Percentiles rank a stretch among this genome's conserved stretches.
Evolutionary conservation across 257 asterid species (phyloP).

Genomic region (Nicotiana knightiana): DNA sequence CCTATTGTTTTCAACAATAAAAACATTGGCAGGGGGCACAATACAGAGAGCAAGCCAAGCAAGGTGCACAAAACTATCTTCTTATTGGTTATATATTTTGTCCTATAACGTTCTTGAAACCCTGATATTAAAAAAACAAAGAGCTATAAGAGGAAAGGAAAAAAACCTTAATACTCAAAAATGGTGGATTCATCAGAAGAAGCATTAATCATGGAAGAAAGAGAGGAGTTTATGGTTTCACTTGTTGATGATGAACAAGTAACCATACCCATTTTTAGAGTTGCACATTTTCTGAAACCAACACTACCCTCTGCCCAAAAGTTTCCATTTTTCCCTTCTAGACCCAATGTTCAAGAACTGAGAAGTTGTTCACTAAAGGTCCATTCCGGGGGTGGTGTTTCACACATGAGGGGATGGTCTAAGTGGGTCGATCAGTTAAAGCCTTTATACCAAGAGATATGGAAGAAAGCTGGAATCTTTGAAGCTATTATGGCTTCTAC

Average conservation of each 20-base stretch:
- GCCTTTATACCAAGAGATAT: constrained; percentile 8
- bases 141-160: neutral
- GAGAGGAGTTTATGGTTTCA: constrained; percentile 17
- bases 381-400: neutral
- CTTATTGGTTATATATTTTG: neutral
- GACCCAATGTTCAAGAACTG: neutral
- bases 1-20: neutral
- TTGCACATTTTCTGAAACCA: constrained; percentile 27
- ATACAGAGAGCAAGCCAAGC: neutral
- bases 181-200: constrained; percentile 10
- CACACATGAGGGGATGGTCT: constrained; percentile 3
- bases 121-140: neutral
- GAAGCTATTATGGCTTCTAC: constrained; percentile 19
- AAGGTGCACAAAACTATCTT: neutral
- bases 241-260: neutral
- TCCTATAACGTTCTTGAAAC: neutral
- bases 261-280: neutral
- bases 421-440: constrained; percentile 12
- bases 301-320: neutral
- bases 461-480: constrained; percentile 28
- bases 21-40: neutral
- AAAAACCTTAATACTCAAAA: neutral
- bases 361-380: neutral
- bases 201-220: constrained; percentile 9
- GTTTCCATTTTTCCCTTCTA: neutral